phyloP scores from a whole-genome alignment of 495 filamentous ascomycete genomes.

The Neurospora hispaniola region DNA sequence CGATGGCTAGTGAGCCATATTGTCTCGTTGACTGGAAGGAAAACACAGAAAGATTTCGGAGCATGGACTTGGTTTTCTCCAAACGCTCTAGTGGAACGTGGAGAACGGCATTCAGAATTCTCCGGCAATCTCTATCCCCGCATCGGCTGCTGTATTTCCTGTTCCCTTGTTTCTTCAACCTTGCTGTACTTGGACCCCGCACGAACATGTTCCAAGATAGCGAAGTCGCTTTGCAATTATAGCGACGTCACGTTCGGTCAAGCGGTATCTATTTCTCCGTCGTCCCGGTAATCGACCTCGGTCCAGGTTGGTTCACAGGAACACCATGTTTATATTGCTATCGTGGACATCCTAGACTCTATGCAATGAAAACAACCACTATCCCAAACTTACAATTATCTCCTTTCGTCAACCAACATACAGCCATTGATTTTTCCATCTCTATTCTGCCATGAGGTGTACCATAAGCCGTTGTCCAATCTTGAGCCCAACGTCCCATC shows the following conservation, averaged over 20 bases:
- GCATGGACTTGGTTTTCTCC: slow-evolving; percentile 2
- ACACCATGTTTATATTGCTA: background rate
- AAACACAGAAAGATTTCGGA: slow-evolving; percentile 1
- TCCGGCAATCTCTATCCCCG: background rate
- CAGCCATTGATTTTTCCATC: background rate
- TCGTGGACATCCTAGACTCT: background rate
- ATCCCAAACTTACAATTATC: background rate
- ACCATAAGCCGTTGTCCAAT: background rate
- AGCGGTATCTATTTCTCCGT: background rate
- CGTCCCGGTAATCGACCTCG: background rate
- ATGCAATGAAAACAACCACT: background rate
- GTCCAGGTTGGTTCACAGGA: background rate
- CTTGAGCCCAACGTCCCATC: background rate
- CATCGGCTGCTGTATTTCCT: background rate
- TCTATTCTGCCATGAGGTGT: background rate
- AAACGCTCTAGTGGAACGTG: slow-evolving; percentile 10
- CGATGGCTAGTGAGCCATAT: background rate
- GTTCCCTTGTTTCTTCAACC: background rate
- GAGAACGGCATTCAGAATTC: background rate
- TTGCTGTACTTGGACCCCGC: background rate
- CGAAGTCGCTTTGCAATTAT: background rate
- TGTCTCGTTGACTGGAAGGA: background rate
- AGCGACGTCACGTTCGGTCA: background rate
- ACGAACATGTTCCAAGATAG: background rate
- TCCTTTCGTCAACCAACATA: background rate